Conservation (phyloP, 2,329 filamentous ascomycete species). For the Ceratocystis destructans region DNA sequence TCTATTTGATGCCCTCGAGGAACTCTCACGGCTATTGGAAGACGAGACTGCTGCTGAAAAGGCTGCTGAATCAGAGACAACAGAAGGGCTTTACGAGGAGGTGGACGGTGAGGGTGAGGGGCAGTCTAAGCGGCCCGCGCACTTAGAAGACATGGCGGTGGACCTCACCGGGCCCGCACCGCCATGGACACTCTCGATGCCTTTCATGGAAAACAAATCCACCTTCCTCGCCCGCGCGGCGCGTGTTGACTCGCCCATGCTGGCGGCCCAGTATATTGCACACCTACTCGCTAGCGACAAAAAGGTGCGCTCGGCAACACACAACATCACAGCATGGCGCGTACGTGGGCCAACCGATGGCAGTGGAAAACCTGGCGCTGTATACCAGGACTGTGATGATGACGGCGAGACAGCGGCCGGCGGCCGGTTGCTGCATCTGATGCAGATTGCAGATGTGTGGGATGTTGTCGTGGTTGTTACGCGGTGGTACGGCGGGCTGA, state of each 20-base stretch:
- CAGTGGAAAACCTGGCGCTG: constrained; percentile 30
- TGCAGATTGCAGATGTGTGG: constrained; percentile 94
- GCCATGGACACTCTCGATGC: constrained; percentile 61
- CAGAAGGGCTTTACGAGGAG: constrained; percentile 20
- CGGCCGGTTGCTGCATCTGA: constrained; percentile 67
- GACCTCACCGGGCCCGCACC: constrained; percentile 27
- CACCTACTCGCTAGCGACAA: constrained; percentile 72
- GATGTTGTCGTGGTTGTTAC: constrained; percentile 85
- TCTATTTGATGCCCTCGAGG: constrained; percentile 81
- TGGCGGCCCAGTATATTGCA: constrained; percentile 57
- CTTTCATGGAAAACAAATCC: constrained; percentile 69
- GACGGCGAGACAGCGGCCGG: constrained; percentile 93
- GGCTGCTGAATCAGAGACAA: constrained; percentile 21
- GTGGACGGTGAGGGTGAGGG: constrained; percentile 5
- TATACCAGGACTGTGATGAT: constrained; percentile 78
- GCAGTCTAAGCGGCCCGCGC: not conserved
- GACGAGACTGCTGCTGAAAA: constrained; percentile 23
- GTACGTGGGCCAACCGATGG: constrained; percentile 48
- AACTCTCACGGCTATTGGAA: constrained; percentile 38
- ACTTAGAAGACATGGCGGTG: constrained; percentile 18
- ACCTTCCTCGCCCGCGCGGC: constrained; percentile 73
- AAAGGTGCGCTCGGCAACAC: constrained; percentile 71
- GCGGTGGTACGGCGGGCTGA: constrained; percentile 87
- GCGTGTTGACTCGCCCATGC: constrained; percentile 50
- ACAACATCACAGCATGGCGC: constrained; percentile 93